Evolutionary conservation across 345 rosid species (phyloP).

Genomic region (Linum usitatissimum): DNA sequence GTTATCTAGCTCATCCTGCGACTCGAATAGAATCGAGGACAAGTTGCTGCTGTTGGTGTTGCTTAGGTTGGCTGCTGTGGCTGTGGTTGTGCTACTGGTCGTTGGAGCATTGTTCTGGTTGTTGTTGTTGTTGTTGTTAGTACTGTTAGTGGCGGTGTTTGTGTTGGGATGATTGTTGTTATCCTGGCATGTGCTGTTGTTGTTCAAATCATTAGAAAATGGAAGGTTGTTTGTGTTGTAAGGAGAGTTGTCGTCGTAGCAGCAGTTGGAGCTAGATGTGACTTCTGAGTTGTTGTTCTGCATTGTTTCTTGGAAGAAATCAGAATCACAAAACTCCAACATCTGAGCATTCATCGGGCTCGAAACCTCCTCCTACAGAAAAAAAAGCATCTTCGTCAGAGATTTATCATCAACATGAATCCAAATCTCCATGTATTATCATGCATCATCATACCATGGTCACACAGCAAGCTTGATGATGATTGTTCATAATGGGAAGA

Average conservation of each 20-base stretch:
- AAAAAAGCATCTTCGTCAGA: not conserved
- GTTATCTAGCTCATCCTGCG: constrained; percentile 57
- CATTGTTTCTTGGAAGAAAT: constrained; percentile 48
- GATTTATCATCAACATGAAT: not conserved
- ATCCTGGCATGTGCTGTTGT: constrained; percentile 13
- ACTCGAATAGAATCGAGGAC: constrained; percentile 45
- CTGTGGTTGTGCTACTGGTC: constrained; percentile 16
- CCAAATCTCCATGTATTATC: not conserved
- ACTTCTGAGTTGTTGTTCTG: constrained; percentile 47
- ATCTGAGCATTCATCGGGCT: constrained; percentile 62
- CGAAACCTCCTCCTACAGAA: constrained; percentile 64
- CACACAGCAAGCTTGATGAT: constrained; percentile 14
- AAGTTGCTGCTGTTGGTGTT: constrained; percentile 25
- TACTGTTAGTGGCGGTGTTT: constrained; percentile 18
- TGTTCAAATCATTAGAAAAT: constrained; percentile 23
- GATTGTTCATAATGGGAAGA: constrained; percentile 6
- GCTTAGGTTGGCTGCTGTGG: constrained; percentile 5
- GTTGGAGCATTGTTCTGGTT: not conserved
- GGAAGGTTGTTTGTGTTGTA: constrained; percentile 23
- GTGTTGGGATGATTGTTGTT: constrained; percentile 24
- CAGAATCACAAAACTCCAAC: constrained; percentile 54
- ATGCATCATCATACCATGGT: not conserved
- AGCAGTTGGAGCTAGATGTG: constrained; percentile 43
- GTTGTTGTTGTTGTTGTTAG: not conserved
- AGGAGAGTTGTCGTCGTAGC: constrained; percentile 46